Evolutionary conservation across 2,329 filamentous ascomycete genomes (phyloP).

Genomic region (Xylariaceae sp.): DNA sequence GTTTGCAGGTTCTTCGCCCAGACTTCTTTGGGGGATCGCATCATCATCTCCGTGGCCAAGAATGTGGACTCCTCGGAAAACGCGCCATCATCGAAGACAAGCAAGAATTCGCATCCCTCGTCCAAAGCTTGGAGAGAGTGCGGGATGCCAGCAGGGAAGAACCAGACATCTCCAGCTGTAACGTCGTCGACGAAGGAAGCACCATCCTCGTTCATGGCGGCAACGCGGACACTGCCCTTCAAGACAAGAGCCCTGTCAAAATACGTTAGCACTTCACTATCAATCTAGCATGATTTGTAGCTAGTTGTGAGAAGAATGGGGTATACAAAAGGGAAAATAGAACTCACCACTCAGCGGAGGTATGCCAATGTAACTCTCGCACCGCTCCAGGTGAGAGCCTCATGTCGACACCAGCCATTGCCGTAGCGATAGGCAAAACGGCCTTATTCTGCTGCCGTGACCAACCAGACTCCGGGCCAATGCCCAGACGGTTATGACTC

Average conservation of each 20-base stretch:
- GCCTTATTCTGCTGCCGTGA: slow-evolving; percentile 49
- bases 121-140: slow-evolving; percentile 51
- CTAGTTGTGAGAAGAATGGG: too few relatives aligned
- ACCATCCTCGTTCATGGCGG: slow-evolving; percentile 50
- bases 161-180: slow-evolving; percentile 49
- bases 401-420: slow-evolving; percentile 59
- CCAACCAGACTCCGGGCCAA: slow-evolving; percentile 45
- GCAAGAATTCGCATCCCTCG: slow-evolving; percentile 53
- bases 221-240: slow-evolving; percentile 50
- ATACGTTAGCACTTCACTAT: slow-evolving; percentile 6
- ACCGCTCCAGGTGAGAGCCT: slow-evolving; percentile 52
- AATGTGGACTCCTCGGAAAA: slow-evolving; percentile 60
- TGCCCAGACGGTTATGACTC: slow-evolving; percentile 45
- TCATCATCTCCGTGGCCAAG: slow-evolving; percentile 50
- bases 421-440: slow-evolving; percentile 46
- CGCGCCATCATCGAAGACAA: slow-evolving; percentile 56
- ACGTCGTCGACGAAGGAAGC: slow-evolving; percentile 45
- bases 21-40: slow-evolving; percentile 48
- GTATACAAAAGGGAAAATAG: not conserved
- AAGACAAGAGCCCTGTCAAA: slow-evolving; percentile 40
- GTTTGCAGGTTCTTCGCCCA: slow-evolving; percentile 53
- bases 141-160: slow-evolving; percentile 14
- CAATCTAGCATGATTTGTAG: not conserved
- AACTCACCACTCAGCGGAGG: slow-evolving; percentile 33
- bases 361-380: slow-evolving; percentile 62